Evolutionary conservation across 495 filamentous ascomycete genomes (phyloP).

Genomic region (Penicillium paradoxum): DNA sequence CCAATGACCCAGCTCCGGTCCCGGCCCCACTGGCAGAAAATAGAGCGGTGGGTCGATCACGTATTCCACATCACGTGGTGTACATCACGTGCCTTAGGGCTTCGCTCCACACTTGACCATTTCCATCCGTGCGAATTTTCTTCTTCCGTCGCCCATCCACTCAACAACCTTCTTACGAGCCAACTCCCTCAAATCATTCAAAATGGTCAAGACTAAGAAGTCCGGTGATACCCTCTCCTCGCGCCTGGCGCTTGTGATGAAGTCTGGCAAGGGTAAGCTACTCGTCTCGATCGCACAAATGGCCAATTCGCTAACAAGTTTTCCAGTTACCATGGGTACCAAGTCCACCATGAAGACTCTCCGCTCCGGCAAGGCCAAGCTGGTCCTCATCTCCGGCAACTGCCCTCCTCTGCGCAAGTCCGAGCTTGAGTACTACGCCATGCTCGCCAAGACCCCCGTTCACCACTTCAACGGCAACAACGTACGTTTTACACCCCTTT

Average conservation of each 20-base stretch:
- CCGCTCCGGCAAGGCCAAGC: conserved; percentile 60
- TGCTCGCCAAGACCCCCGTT: conserved; percentile 90
- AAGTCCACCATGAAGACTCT: conserved; percentile 95
- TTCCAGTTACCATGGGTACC: conserved; percentile 74
- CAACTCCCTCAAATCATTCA: conserved; percentile 12
- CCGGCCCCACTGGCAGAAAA: conserved; percentile 1
- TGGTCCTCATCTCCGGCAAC: conserved; percentile 83
- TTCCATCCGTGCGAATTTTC: neutral
- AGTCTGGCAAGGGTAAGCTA: conserved; percentile 68
- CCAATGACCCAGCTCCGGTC: neutral
- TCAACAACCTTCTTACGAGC: conserved; percentile 1
- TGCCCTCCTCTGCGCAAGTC: conserved; percentile 92
- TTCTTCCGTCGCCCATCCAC: conserved; percentile 5
- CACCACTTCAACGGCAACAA: conserved; percentile 99
- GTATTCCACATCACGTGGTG: neutral
- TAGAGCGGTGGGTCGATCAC: neutral
- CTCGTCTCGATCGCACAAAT: neutral
- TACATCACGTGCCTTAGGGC: conserved; percentile 4
- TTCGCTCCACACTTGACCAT: conserved; percentile 2
- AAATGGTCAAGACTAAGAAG: conserved; percentile 82
- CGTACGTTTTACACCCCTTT: conserved; percentile 55
- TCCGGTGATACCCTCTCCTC: conserved; percentile 86
- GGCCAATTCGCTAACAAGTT: conserved; percentile 6
- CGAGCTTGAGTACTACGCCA: conserved; percentile 90
- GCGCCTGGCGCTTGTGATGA: conserved; percentile 93